Conservation (phyloP, 2,329 filamentous ascomycete species). For the Cladophialophora yegresii region DNA sequence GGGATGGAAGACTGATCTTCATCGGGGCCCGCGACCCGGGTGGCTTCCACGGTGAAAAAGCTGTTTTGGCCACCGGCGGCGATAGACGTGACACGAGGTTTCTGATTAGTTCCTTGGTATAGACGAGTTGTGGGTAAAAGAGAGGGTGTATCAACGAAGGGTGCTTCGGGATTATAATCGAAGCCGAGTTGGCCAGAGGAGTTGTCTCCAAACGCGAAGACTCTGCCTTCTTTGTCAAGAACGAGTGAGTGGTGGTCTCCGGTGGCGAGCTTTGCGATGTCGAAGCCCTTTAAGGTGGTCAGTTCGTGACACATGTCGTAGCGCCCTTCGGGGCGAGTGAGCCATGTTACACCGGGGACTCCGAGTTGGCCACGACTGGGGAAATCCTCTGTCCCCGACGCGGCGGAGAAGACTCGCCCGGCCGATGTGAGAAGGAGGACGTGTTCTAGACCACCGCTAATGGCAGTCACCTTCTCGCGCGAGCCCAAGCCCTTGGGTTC, state of each 20-base stretch:
- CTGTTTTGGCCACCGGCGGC: conserved; percentile 84
- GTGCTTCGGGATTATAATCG: conserved; percentile 63
- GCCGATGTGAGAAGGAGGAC: conserved; percentile 79
- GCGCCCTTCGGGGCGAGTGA: conserved; percentile 70
- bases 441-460: conserved; percentile 81
- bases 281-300: conserved; percentile 66
- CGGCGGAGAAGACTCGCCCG: conserved; percentile 87
- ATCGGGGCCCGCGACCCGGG: conserved; percentile 54
- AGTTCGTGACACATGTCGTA: conserved; percentile 85
- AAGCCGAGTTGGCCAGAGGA: conserved; percentile 88
- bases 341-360: conserved; percentile 78
- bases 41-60: conserved; percentile 82
- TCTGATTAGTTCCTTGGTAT: conserved; percentile 66
- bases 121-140: conserved; percentile 70
- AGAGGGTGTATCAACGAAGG: conserved; percentile 68
- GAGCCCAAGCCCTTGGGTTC: conserved; percentile 65
- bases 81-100: conserved; percentile 71
- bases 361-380: conserved; percentile 85
- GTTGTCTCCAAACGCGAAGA: conserved; percentile 92
- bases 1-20: conserved; percentile 47
- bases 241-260: conserved; percentile 86
- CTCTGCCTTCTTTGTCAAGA: conserved; percentile 71
- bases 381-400: conserved; percentile 74
- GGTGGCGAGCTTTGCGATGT: conserved; percentile 72
- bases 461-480: conserved; percentile 71